Conservation (phyloP, 768 basidiomycete species). For the Serendipita sp. region DNA sequence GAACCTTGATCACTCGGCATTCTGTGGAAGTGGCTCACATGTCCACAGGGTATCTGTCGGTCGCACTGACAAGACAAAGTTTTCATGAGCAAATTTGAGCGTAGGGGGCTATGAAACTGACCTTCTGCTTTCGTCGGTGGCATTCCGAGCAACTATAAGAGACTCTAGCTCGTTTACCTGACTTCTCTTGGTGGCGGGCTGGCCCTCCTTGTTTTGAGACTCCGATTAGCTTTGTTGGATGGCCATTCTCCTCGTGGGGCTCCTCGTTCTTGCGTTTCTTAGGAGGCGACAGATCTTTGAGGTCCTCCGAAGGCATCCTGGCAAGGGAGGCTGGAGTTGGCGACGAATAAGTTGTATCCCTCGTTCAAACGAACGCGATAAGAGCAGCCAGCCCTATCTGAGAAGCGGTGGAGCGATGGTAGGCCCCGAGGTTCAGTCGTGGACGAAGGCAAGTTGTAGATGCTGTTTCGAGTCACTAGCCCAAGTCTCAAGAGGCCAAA, state of each 20-base stretch:
- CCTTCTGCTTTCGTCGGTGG: constrained; percentile 80
- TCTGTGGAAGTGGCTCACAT: constrained; percentile 32
- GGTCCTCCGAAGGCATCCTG: not conserved
- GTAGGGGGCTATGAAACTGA: constrained; percentile 15
- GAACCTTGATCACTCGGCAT: not conserved
- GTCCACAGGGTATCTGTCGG: constrained; percentile 69
- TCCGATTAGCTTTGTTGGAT: not conserved
- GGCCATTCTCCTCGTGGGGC: not conserved
- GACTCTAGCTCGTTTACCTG: constrained; percentile 1
- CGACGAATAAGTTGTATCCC: not conserved
- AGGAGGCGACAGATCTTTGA: not conserved
- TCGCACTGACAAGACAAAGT: constrained; percentile 43
- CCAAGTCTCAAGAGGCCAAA: not conserved
- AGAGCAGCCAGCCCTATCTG: not conserved
- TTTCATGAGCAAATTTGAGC: constrained; percentile 6
- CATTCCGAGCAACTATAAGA: constrained; percentile 34
- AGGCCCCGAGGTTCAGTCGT: not conserved
- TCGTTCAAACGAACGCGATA: not conserved
- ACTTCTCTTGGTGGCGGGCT: not conserved
- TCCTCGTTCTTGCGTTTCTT: constrained; percentile 2
- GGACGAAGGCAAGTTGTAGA: not conserved
- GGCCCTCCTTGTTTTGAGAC: not conserved
- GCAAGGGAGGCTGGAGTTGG: not conserved
- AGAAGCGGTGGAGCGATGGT: not conserved
- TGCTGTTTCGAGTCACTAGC: not conserved